Conservation (phyloP, 768 basidiomycete species). For the Suillus clintonianus region DNA sequence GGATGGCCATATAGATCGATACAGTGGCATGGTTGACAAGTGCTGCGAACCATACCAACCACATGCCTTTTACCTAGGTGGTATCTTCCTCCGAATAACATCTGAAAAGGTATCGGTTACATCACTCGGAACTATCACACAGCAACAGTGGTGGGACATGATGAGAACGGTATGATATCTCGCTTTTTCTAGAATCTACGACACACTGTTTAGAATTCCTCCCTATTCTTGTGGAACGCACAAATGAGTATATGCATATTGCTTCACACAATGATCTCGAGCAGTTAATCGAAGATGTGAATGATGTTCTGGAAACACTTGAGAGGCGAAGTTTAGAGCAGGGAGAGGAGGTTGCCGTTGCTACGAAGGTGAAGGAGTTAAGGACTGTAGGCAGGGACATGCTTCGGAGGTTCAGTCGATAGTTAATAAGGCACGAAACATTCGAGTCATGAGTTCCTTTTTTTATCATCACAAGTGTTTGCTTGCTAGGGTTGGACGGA, state of each 20-base stretch:
- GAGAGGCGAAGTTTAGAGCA: background rate
- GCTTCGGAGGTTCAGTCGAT: background rate
- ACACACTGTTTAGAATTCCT: background rate
- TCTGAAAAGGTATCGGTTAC: background rate
- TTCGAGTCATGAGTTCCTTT: background rate
- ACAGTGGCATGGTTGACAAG: background rate
- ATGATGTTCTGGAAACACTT: background rate
- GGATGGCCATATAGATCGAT: background rate
- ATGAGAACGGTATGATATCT: background rate
- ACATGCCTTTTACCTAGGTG: background rate
- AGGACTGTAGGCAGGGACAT: background rate
- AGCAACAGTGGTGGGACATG: background rate
- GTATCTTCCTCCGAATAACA: background rate
- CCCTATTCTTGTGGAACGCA: background rate
- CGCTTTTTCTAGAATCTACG: no score
- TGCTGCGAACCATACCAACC: no score
- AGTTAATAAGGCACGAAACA: background rate
- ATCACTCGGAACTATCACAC: background rate
- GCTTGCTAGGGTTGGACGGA: background rate
- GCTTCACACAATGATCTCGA: background rate
- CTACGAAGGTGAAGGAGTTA: background rate
- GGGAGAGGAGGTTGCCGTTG: background rate
- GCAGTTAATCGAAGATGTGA: background rate
- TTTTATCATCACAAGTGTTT: background rate
- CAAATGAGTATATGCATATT: background rate